These are phyloP conservation scores for Articulospora tetracladia DNA, from an alignment of 495 filamentous ascomycete species.

Conservation along the genomic window DNA sequence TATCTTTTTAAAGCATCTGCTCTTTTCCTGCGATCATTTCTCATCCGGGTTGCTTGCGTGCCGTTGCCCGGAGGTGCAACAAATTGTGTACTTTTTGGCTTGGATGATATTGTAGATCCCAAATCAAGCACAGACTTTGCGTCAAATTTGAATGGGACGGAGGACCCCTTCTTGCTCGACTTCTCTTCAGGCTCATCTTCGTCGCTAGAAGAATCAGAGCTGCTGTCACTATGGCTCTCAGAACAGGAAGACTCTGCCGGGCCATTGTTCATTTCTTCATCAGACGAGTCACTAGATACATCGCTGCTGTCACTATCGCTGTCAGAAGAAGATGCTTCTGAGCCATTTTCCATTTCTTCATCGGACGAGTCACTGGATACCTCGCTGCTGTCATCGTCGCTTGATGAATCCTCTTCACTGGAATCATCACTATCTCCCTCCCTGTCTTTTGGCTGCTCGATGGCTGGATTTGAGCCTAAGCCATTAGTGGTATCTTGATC, in stretches of 20 bases:
- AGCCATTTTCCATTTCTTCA: neutral
- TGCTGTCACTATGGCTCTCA: constrained; percentile 3
- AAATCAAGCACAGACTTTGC: neutral
- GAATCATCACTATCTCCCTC: constrained; percentile 17
- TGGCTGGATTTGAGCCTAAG: constrained; percentile 18
- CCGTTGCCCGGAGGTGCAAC: constrained; percentile 33
- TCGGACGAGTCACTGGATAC: constrained; percentile 8
- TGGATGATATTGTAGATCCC: neutral
- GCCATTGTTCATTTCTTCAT: neutral
- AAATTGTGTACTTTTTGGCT: neutral
- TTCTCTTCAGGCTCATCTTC: constrained; percentile 23
- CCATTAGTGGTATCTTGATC: constrained; percentile 3
- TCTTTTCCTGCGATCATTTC: constrained; percentile 50
- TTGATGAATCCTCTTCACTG: constrained; percentile 5
- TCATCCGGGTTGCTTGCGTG: constrained; percentile 44
- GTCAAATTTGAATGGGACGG: neutral
- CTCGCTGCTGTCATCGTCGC: constrained; percentile 8
- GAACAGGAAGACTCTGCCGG: neutral
- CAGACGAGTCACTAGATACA: constrained; percentile 6
- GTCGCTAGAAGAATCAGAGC: constrained; percentile 26
- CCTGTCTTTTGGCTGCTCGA: constrained; percentile 14
- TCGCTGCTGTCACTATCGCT: constrained; percentile 12
- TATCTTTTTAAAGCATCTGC: constrained; percentile 43
- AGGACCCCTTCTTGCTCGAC: constrained; percentile 11
- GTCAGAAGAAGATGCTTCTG: constrained; percentile 6